These are phyloP conservation scores for Delonix regia DNA, from an alignment of 306 rosid species.

Conservation along the genomic window DNA sequence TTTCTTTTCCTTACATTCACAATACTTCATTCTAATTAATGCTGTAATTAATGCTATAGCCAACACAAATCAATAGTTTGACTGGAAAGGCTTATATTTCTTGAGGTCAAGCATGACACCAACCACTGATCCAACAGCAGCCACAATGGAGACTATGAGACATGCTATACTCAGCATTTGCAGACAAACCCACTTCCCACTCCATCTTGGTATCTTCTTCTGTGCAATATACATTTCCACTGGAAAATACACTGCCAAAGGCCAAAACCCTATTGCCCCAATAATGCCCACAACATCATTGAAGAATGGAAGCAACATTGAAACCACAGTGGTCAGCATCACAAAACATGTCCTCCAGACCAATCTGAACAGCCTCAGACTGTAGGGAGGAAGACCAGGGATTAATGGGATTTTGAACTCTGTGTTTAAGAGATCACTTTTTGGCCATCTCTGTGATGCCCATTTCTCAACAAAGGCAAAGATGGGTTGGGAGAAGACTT, in stretches of 20 bases:
- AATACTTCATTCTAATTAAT: too few relatives aligned
- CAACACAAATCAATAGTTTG: constrained; percentile 23
- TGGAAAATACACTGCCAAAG: constrained; percentile 65
- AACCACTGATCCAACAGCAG: constrained; percentile 67
- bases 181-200: constrained; percentile 62
- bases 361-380: constrained; percentile 59
- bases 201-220: constrained; percentile 65
- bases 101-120: constrained; percentile 51
- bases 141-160: constrained; percentile 46
- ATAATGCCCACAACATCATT: constrained; percentile 71
- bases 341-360: constrained; percentile 75
- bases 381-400: constrained; percentile 43
- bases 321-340: constrained; percentile 55
- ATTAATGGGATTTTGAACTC: constrained; percentile 46
- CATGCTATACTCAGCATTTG: constrained; percentile 54
- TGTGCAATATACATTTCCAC: constrained; percentile 72
- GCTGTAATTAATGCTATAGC: too few relatives aligned
- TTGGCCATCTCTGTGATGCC: constrained; percentile 46
- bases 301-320: constrained; percentile 84
- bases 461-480: constrained; percentile 65
- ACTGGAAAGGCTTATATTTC: constrained; percentile 52
- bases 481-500: constrained; percentile 73
- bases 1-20: too few relatives aligned
- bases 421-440: background rate
- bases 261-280: constrained; percentile 89